Evolutionary conservation across 371 early-diverging fungal genomes (phyloP).

Genomic region (Funneliformis caledonium): DNA sequence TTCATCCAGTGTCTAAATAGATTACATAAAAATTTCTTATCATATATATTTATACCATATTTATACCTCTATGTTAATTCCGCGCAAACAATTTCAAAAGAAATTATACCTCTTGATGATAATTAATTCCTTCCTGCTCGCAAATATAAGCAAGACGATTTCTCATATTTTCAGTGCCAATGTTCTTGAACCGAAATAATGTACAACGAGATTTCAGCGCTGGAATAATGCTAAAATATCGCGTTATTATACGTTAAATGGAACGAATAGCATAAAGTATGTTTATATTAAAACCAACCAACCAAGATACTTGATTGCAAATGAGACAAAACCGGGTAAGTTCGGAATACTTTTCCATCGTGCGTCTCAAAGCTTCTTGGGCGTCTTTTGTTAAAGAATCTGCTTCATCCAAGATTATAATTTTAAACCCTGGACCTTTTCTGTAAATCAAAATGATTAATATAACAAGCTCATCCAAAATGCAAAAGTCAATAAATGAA

Average conservation of each 20-base stretch:
- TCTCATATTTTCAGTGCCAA: constrained; percentile 63
- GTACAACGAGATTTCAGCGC: constrained; percentile 96
- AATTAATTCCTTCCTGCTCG: constrained; percentile 65
- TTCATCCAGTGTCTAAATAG: constrained; percentile 65
- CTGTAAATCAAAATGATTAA: not conserved
- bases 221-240: constrained; percentile 82
- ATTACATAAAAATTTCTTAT: constrained; percentile 29
- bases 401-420: constrained; percentile 99
- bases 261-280: not conserved
- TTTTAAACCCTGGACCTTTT: constrained; percentile 84
- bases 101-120: constrained; percentile 50
- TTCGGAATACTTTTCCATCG: constrained; percentile 98
- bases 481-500: not conserved
- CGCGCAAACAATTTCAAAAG: not conserved
- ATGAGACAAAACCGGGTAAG: constrained; percentile 98
- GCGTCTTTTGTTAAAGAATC: constrained; percentile 99
- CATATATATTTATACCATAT: not conserved
- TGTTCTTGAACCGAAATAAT: constrained; percentile 92
- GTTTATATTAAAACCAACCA: constrained; percentile 40
- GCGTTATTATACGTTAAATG: constrained; percentile 41
- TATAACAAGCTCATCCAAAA: not conserved
- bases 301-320: constrained; percentile 96
- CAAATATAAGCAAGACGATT: constrained; percentile 70
- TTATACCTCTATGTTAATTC: not conserved
- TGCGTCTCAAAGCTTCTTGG: constrained; percentile 96